Conservation (phyloP, 768 basidiomycete species). For the Tricholoma terreum region DNA sequence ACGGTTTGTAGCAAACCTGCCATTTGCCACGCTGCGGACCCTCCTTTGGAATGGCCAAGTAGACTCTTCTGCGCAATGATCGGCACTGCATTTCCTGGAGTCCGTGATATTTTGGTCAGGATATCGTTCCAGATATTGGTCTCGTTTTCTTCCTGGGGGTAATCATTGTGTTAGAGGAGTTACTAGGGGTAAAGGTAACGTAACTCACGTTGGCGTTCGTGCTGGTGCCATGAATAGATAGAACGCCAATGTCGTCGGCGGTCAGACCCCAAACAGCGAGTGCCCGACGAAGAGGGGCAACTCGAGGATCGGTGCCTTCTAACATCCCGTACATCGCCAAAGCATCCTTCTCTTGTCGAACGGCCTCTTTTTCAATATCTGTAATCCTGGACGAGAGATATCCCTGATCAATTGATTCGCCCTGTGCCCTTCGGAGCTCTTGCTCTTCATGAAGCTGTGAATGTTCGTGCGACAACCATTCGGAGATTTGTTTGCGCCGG, state of each 20-base stretch:
- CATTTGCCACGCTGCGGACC: constrained; percentile 98
- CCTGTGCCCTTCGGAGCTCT: constrained; percentile 52
- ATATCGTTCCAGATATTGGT: constrained; percentile 96
- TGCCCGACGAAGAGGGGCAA: constrained; percentile 91
- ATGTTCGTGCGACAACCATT: constrained; percentile 92
- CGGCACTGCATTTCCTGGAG: constrained; percentile 94
- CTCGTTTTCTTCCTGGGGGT: constrained; percentile 87
- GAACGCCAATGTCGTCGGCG: constrained; percentile 87
- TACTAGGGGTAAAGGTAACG: not conserved
- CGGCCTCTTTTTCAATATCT: constrained; percentile 87
- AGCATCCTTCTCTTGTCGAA: constrained; percentile 88
- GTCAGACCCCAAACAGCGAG: constrained; percentile 96
- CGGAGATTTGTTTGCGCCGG: constrained; percentile 91
- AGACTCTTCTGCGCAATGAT: constrained; percentile 97
- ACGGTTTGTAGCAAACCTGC: constrained; percentile 88
- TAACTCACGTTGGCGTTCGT: constrained; percentile 71
- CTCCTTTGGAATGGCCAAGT: constrained; percentile 97
- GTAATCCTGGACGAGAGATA: constrained; percentile 76
- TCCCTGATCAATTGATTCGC: constrained; percentile 53
- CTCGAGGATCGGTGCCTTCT: constrained; percentile 77
- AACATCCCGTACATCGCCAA: constrained; percentile 96
- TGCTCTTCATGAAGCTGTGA: constrained; percentile 79
- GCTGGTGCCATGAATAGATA: constrained; percentile 89
- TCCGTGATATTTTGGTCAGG: constrained; percentile 84
- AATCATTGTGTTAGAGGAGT: constrained; percentile 7